These are phyloP conservation scores for Proliferodiscus dingleyae DNA, from an alignment of 2,329 filamentous ascomycete genomes.

Conservation along the genomic window DNA sequence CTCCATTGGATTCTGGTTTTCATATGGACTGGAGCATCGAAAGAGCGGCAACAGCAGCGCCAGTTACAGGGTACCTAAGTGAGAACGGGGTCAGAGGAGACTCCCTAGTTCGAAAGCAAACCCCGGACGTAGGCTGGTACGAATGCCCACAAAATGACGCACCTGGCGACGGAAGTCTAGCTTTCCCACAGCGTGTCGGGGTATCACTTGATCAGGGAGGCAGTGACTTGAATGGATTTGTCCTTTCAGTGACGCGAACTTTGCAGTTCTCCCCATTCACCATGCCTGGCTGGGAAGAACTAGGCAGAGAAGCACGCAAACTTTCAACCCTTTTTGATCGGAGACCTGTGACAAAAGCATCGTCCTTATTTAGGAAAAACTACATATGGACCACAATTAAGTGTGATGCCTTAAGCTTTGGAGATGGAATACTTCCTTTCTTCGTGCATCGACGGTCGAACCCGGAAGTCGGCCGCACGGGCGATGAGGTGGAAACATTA, in stretches of 20 bases:
- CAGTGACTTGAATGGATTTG: not conserved
- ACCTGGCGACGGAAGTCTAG: not conserved
- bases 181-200: not conserved
- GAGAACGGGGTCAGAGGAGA: not conserved
- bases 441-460: conserved; percentile 10
- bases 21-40: conserved; percentile 2
- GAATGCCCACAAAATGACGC: not conserved
- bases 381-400: conserved; percentile 9
- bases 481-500: conserved; percentile 8
- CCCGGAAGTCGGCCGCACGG: not conserved
- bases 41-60: not conserved
- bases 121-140: not conserved
- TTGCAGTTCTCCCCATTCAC: conserved; percentile 1
- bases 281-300: conserved; percentile 1
- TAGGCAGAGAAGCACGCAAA: not conserved
- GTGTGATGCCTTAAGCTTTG: conserved; percentile 3
- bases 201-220: not conserved
- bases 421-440: conserved; percentile 2
- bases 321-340: conserved; percentile 8
- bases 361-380: conserved; percentile 5
- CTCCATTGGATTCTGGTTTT: not conserved
- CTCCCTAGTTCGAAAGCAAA: not conserved
- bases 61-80: not conserved
- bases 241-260: conserved; percentile 2
- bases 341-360: conserved; percentile 1